Evolutionary conservation across 768 basidiomycete species (phyloP).

Genomic region (Amanita muscaria): DNA sequence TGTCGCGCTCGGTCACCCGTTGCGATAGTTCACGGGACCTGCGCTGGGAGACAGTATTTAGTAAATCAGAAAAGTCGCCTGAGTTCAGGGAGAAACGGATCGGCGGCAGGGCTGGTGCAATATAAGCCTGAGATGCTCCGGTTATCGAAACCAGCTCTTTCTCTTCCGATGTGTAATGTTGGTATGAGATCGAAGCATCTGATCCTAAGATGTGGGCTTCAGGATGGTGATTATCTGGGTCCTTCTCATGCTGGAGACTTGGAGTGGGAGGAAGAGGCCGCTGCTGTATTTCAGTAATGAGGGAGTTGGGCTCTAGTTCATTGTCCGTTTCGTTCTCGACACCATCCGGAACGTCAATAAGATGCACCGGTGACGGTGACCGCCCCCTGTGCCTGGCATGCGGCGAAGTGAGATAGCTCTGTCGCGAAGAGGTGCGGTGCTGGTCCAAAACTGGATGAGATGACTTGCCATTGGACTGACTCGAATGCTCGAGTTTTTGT

Average conservation of each 20-base stretch:
- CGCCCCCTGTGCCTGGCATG: constrained; percentile 20
- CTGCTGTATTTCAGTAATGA: constrained; percentile 13
- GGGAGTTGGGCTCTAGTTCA: constrained; percentile 49
- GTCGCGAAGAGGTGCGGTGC: no score
- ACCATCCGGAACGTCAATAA: constrained; percentile 60
- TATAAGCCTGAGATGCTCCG: constrained; percentile 66
- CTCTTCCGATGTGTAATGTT: constrained; percentile 37
- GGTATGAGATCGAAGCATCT: constrained; percentile 20
- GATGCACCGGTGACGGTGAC: constrained; percentile 48
- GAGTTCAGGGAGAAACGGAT: constrained; percentile 87
- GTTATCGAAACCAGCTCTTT: constrained; percentile 57
- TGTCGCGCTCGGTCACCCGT: not conserved
- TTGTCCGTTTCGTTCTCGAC: constrained; percentile 72
- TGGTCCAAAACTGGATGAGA: no score
- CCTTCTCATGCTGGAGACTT: constrained; percentile 12
- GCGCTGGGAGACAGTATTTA: constrained; percentile 48
- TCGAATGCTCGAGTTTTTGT: not conserved
- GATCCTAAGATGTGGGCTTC: constrained; percentile 12
- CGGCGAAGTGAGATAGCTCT: not conserved
- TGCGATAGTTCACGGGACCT: constrained; percentile 30
- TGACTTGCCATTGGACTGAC: not conserved
- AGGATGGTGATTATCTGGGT: not conserved
- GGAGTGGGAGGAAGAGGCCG: not conserved
- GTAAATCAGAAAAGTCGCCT: constrained; percentile 71
- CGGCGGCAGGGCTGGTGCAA: constrained; percentile 81